Conservation (phyloP, 2,329 filamentous ascomycete species). For the Parastagonospora nodorum region DNA sequence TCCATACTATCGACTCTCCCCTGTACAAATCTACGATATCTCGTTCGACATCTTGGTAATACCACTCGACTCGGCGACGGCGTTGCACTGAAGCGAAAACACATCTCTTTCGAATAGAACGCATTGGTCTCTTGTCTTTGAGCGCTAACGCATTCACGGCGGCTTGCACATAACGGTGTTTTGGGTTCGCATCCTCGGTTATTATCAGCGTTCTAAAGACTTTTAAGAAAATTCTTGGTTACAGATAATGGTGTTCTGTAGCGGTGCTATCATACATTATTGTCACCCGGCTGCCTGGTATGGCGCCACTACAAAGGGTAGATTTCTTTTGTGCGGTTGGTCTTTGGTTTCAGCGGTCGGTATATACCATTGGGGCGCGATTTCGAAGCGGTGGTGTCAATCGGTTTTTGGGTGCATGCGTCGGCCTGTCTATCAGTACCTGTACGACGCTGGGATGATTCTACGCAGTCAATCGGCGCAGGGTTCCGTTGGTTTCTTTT, state of each 20-base stretch:
- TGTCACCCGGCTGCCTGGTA: slow-evolving; percentile 33
- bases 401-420: slow-evolving; percentile 42
- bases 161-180: slow-evolving; percentile 48
- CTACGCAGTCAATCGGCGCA: slow-evolving; percentile 41
- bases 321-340: slow-evolving; percentile 49
- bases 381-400: slow-evolving; percentile 48
- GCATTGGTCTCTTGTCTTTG: slow-evolving; percentile 45
- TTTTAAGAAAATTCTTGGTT: slow-evolving; percentile 40
- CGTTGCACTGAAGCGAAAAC: slow-evolving; percentile 47
- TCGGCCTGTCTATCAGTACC: slow-evolving; percentile 37
- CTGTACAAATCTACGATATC: slow-evolving; percentile 51
- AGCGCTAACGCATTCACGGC: slow-evolving; percentile 48
- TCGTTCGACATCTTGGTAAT: slow-evolving; percentile 48
- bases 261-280: slow-evolving; percentile 37
- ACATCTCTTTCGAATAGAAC: slow-evolving; percentile 44
- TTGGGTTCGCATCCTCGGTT: slow-evolving; percentile 43
- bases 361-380: slow-evolving; percentile 50
- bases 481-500: slow-evolving; percentile 31
- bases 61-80: slow-evolving; percentile 48
- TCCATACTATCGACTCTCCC: slow-evolving; percentile 47
- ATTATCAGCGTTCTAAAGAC: slow-evolving; percentile 41
- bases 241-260: slow-evolving; percentile 44
- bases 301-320: slow-evolving; percentile 41
- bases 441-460: slow-evolving; percentile 50
- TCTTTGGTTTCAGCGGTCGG: slow-evolving; percentile 42